A percentile compares a stretch with the other conserved stretches of the same genome.
These are phyloP conservation scores for Cadophora sp. DNA, from an alignment of 2,329 filamentous ascomycete genomes.

Conservation along the genomic window DNA sequence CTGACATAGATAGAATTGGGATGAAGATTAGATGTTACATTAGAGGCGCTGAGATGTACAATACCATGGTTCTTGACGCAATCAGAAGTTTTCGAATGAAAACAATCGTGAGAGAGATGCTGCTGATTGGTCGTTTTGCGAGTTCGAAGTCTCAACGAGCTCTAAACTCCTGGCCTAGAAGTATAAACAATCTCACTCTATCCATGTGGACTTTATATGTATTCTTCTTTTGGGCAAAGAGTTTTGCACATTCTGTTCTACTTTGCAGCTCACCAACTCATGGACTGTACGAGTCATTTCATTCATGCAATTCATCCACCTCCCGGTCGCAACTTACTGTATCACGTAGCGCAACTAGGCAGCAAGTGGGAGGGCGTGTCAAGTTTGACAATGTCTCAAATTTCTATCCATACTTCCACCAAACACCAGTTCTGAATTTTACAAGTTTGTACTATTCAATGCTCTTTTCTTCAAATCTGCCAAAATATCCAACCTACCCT, in stretches of 20 bases:
- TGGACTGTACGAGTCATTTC: background rate
- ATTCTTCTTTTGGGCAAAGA: background rate
- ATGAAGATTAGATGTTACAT: conserved; percentile 45
- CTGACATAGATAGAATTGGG: conserved; percentile 44
- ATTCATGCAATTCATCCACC: background rate
- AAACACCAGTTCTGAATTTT: background rate
- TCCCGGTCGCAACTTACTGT: background rate
- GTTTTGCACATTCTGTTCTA: background rate
- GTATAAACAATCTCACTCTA: background rate
- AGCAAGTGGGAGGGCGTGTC: background rate
- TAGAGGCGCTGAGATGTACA: conserved; percentile 40
- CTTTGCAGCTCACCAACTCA: background rate
- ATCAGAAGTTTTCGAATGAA: background rate
- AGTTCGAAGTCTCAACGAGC: background rate
- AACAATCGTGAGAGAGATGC: background rate
- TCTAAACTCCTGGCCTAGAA: background rate
- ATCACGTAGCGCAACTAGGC: background rate
- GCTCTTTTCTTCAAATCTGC: background rate
- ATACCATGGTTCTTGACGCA: conserved; percentile 35
- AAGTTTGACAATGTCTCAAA: background rate
- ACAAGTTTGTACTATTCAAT: background rate
- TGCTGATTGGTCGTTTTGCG: background rate
- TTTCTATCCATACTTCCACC: background rate
- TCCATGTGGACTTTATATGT: background rate
- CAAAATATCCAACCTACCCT: conserved; percentile 1